Evolutionary conservation across 2,329 filamentous ascomycete genomes (phyloP).

Genomic region (Colletotrichum siamense): DNA sequence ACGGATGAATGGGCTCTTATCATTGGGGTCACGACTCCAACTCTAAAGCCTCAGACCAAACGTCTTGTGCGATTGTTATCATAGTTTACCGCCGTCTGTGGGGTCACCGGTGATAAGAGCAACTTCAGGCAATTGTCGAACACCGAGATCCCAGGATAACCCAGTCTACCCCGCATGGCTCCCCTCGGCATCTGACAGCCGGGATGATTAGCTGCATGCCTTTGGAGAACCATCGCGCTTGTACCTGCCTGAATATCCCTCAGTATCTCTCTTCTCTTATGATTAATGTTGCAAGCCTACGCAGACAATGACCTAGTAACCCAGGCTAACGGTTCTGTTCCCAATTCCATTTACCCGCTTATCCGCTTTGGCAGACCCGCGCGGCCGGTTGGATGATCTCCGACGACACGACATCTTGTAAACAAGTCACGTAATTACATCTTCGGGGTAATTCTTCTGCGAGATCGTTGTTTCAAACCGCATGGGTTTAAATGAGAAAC

Average conservation of each 20-base stretch:
- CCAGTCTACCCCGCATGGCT: constrained; percentile 9
- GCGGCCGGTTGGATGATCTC: not conserved
- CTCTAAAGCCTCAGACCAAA: not conserved
- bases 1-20: not conserved
- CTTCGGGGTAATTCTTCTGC: not conserved
- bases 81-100: not conserved
- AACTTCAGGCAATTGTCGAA: not conserved
- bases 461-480: not conserved
- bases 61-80: not conserved
- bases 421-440: not conserved
- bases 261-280: not conserved
- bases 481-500: not conserved
- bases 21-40: constrained; percentile 15
- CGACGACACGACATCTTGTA: not conserved
- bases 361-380: not conserved
- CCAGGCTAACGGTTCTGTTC: not conserved
- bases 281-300: not conserved
- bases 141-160: not conserved
- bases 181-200: not conserved
- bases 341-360: not conserved
- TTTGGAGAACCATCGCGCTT: not conserved
- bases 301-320: not conserved
- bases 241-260: not conserved
- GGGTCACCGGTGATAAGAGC: constrained; percentile 2
- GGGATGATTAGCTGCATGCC: not conserved